Evolutionary conservation across 257 asterid genomes (phyloP), one percentile per base, ranked within the genome.

Genomic region (Solanum sejunctum): DNA sequence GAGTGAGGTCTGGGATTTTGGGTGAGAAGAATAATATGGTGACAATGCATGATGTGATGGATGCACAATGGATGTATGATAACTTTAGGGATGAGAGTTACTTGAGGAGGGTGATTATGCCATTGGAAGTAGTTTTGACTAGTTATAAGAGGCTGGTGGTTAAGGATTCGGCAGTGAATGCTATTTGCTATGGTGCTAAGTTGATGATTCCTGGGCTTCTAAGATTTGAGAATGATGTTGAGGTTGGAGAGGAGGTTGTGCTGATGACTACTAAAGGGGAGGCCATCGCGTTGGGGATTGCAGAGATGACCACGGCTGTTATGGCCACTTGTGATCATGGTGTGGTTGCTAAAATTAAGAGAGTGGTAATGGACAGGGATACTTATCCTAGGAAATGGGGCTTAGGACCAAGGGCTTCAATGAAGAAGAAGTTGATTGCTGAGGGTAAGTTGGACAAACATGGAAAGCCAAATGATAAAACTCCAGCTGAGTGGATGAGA

Each of bases 351-450:
- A 95, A 92, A 92, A 95, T 95, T 84, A 95, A 95, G 97, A 94
- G 99, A 92, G 99, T 95, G 77, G 99, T 95, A 79, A 94, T 95
- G 99, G 99, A 95, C 83, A 91, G 99, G 90, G 99, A 95, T 88
- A 95, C 99, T 1, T 95, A 95, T 87, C 99, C 99, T 1, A 92
- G 99, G 90, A 95, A 95, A 84, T 95, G 99, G 99, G 98, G 99
- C 11, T 90, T 95, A 91, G 99, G 99, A 7, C 99, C 99, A 3
- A 90, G 92, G 90, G 99, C 98, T 64, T 93, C 98, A 0, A 89
- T 95, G 98, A 94, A 94, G 89, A 95, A 94, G 90, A 95, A 94
- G 93, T 84, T 96, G 87, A 88, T 94, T 86, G 91, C 98, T 7
- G 98, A 94, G 54, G 99, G 98, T 86, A 94, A 96, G 91, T 84